Conservation (phyloP, 371 early-diverging fungal species). For the Apophysomyces ossiformis region DNA sequence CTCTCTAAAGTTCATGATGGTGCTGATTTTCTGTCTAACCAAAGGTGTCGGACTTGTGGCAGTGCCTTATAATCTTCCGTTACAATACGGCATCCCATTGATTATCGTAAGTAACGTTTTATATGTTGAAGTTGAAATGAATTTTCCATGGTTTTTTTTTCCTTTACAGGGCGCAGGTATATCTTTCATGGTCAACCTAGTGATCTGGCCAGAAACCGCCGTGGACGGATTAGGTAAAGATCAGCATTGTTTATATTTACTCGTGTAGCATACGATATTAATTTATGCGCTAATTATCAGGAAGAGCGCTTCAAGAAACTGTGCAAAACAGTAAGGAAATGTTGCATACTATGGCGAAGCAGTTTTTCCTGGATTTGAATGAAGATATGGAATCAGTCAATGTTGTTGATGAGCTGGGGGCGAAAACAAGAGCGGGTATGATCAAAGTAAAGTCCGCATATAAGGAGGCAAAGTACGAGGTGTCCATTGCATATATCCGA, state of each 20-base stretch:
- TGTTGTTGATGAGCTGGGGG: constrained; percentile 33
- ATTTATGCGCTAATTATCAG: constrained; percentile 17
- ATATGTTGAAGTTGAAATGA: background rate
- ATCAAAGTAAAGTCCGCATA: constrained; percentile 54
- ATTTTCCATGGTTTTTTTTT: background rate
- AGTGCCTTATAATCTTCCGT: constrained; percentile 14
- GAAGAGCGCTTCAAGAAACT: constrained; percentile 48
- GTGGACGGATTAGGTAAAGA: constrained; percentile 47
- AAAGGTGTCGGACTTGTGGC: constrained; percentile 20
- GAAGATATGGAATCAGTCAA: constrained; percentile 37
- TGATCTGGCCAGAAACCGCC: constrained; percentile 57
- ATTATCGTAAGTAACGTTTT: background rate
- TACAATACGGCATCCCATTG: constrained; percentile 29
- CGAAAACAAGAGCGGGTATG: constrained; percentile 45
- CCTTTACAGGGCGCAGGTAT: constrained; percentile 25
- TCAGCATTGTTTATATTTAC: background rate
- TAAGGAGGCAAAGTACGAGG: constrained; percentile 52
- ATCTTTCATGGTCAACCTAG: constrained; percentile 41
- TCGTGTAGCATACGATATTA: background rate
- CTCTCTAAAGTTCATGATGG: constrained; percentile 37
- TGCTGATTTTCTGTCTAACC: constrained; percentile 24
- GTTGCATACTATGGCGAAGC: constrained; percentile 49
- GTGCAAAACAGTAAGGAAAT: constrained; percentile 44
- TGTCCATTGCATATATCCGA: constrained; percentile 47
- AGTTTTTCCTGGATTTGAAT: constrained; percentile 50